A percentile compares a stretch with the other conserved stretches of the same genome.
Evolutionary conservation across 2,329 filamentous ascomycete genomes (phyloP).

Genomic region (Hypocrella siamensis): DNA sequence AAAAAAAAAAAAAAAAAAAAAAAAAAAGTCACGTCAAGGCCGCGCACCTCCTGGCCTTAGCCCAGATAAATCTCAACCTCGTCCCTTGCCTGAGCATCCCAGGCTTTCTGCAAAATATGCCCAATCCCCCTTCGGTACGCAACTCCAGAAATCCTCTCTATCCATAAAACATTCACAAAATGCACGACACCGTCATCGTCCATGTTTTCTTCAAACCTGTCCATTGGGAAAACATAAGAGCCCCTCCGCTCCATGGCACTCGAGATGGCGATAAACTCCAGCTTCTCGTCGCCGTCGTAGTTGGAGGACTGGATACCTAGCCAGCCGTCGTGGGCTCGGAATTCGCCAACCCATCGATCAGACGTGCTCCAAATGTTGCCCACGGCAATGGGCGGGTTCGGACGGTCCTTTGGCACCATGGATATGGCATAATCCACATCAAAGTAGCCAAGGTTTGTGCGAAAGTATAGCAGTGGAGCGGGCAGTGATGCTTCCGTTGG

Average conservation of each 20-base stretch:
- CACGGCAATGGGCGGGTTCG: conserved; percentile 24
- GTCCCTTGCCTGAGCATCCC: conserved; percentile 23
- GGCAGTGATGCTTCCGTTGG: conserved; percentile 17
- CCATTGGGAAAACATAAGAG: conserved; percentile 22
- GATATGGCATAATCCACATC: conserved; percentile 23
- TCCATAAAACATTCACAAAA: conserved; percentile 30
- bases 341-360: conserved; percentile 23
- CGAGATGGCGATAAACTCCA: conserved; percentile 28
- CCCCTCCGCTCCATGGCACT: conserved; percentile 24
- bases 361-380: conserved; percentile 23
- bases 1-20: not conserved
- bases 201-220: conserved; percentile 23
- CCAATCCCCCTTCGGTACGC: conserved; percentile 25
- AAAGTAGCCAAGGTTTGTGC: conserved; percentile 21
- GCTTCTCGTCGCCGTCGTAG: conserved; percentile 25
- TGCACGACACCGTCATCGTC: conserved; percentile 26
- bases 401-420: conserved; percentile 16
- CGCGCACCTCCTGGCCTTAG: conserved; percentile 6
- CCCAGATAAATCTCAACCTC: conserved; percentile 26
- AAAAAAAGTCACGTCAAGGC: not conserved
- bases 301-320: conserved; percentile 29
- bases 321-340: conserved; percentile 29
- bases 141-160: conserved; percentile 27
- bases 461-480: conserved; percentile 23
- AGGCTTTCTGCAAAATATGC: conserved; percentile 23